phyloP scores from a whole-genome alignment of 2,329 filamentous ascomycete genomes.

The Verticillium zaregamsianum region DNA sequence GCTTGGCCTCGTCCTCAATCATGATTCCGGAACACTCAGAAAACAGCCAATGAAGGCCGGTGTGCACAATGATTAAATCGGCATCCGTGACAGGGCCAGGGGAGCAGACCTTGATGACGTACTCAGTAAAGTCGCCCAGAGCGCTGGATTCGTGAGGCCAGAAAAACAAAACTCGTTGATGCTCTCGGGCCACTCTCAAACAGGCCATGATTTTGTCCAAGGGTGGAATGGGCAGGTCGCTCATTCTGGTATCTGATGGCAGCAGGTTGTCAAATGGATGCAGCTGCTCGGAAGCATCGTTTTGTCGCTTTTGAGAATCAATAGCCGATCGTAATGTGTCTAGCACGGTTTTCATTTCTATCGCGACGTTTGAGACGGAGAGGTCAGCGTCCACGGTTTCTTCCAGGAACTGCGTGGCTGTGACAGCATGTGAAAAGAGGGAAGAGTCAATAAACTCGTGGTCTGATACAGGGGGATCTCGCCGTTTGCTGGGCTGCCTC shows the following conservation, averaged over 20 bases:
- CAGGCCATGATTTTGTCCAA: constrained; percentile 11
- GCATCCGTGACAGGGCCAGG: constrained; percentile 12
- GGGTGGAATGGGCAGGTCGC: constrained; percentile 10
- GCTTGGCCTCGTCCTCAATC: constrained; percentile 1
- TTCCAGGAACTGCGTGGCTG: constrained; percentile 15
- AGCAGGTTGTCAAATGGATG: constrained; percentile 3
- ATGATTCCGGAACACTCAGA: constrained; percentile 11
- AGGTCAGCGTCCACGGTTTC: constrained; percentile 8
- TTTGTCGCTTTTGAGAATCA: constrained; percentile 8
- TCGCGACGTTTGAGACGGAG: background rate
- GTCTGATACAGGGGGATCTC: background rate
- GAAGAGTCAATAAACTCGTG: constrained; percentile 14
- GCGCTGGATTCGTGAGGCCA: constrained; percentile 3
- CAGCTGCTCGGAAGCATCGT: constrained; percentile 7
- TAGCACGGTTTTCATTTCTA: constrained; percentile 15
- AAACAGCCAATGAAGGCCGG: constrained; percentile 16
- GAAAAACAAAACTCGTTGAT: background rate
- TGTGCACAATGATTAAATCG: constrained; percentile 16
- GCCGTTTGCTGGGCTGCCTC: too few relatives aligned
- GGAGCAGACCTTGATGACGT: constrained; percentile 16
- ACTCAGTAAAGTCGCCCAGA: constrained; percentile 10
- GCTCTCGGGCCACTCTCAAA: constrained; percentile 10
- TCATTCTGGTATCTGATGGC: constrained; percentile 2
- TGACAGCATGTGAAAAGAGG: constrained; percentile 15
- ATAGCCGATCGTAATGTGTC: constrained; percentile 10